Conservation (phyloP, 768 basidiomycete species). For the Tricholoma sp. region DNA sequence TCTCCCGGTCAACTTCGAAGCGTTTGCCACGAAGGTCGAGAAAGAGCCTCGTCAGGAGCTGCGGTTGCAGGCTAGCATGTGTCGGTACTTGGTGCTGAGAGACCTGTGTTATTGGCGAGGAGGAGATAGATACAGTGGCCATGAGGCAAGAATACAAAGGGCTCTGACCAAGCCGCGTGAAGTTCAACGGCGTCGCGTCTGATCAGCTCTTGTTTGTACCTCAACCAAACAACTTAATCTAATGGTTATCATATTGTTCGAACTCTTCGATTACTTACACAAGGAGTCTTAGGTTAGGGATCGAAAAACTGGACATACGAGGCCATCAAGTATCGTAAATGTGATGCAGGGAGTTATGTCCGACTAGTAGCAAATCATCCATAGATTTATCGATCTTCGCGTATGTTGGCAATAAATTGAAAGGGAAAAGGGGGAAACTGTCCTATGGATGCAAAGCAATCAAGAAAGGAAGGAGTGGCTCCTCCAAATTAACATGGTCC, state of each 20-base stretch:
- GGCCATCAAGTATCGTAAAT: conserved; percentile 10
- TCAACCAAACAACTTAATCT: background rate
- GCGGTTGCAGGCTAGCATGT: conserved; percentile 74
- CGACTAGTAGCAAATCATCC: conserved; percentile 2
- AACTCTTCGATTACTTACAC: conserved; percentile 6
- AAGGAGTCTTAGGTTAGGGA: conserved; percentile 4
- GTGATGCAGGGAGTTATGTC: conserved; percentile 3
- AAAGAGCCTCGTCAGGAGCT: conserved; percentile 81
- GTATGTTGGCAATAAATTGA: background rate
- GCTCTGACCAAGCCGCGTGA: too few relatives aligned
- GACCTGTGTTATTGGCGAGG: conserved; percentile 54
- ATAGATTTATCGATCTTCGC: background rate
- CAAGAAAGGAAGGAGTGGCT: background rate
- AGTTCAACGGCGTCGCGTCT: background rate
- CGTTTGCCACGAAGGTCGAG: conserved; percentile 89
- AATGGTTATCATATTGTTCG: background rate
- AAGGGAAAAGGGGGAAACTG: background rate
- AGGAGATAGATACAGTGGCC: conserved; percentile 38
- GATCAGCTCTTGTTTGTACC: background rate
- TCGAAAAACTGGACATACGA: background rate
- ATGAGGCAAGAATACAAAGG: conserved; percentile 15
- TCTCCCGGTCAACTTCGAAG: conserved; percentile 95
- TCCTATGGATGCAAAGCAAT: conserved; percentile 1
- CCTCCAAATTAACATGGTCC: conserved; percentile 1
- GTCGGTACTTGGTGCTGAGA: conserved; percentile 60